Conservation (phyloP, 768 basidiomycete species). For the Leccinum sublutescens region DNA sequence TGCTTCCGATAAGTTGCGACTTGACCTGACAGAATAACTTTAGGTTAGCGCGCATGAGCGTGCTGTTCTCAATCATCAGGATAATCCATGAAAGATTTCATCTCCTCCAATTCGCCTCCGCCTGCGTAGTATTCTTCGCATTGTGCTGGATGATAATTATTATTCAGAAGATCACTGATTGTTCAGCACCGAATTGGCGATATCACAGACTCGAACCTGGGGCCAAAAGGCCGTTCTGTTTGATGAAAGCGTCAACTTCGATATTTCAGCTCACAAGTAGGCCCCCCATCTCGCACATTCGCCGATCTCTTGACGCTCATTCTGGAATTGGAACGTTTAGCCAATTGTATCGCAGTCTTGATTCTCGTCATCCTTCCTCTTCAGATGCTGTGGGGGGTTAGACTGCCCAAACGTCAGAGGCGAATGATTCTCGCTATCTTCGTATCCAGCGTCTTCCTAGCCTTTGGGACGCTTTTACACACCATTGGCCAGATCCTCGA, state of each 20-base stretch:
- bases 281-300: neutral
- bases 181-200: neutral
- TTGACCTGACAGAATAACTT: neutral
- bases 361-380: conserved; percentile 9
- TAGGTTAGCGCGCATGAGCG: conserved; percentile 19
- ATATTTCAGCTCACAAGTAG: neutral
- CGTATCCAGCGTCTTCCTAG: conserved; percentile 17
- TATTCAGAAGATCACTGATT: conserved; percentile 6
- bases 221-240: neutral
- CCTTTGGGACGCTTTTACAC: conserved; percentile 16
- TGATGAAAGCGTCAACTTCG: neutral
- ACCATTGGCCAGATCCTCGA: neutral
- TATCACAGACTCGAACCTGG: neutral
- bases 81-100: neutral
- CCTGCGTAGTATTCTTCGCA: conserved; percentile 6
- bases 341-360: neutral
- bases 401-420: conserved; percentile 17
- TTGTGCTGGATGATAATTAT: conserved; percentile 9
- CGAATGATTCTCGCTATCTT: conserved; percentile 24
- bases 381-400: conserved; percentile 21
- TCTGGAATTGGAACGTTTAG: neutral
- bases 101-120: neutral
- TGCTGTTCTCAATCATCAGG: conserved; percentile 21
- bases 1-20: neutral
- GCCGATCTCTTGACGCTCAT: neutral